A percentile compares a stretch with the other conserved stretches of the same genome.
Conservation (phyloP, 306 rosid genomes). For the Ziziphus jujuba region DNA sequence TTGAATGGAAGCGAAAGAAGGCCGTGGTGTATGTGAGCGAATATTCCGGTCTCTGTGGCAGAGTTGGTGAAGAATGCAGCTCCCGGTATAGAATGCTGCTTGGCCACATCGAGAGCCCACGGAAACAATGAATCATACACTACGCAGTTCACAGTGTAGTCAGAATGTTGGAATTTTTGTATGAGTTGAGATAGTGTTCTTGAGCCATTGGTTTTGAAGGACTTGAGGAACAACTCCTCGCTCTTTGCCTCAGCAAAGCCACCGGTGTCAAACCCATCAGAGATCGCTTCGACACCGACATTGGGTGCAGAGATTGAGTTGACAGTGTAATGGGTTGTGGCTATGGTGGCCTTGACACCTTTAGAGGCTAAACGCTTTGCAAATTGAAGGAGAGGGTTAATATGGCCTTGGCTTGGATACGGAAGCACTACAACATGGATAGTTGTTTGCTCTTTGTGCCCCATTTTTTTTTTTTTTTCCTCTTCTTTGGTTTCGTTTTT, state of each 20-base stretch:
- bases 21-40: constrained; percentile 17
- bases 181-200: constrained; percentile 16
- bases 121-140: constrained; percentile 36
- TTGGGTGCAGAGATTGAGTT: constrained; percentile 29
- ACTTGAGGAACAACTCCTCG: constrained; percentile 24
- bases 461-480: background rate
- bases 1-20: constrained; percentile 33
- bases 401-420: constrained; percentile 38
- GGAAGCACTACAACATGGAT: constrained; percentile 31
- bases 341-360: constrained; percentile 26
- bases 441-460: background rate
- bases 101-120: constrained; percentile 31
- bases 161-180: background rate
- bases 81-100: constrained; percentile 24
- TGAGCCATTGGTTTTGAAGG: constrained; percentile 5
- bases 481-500: too few relatives aligned
- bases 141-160: constrained; percentile 22
- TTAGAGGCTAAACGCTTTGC: constrained; percentile 30
- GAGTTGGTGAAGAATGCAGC: constrained; percentile 43
- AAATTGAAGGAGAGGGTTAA: constrained; percentile 39
- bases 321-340: constrained; percentile 18
- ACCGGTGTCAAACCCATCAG: constrained; percentile 54
- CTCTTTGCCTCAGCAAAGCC: constrained; percentile 48
- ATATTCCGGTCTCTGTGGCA: constrained; percentile 31
- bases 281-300: constrained; percentile 46